Conservation (phyloP, 2,329 filamentous ascomycete species). For the Aspergillus sojae region DNA sequence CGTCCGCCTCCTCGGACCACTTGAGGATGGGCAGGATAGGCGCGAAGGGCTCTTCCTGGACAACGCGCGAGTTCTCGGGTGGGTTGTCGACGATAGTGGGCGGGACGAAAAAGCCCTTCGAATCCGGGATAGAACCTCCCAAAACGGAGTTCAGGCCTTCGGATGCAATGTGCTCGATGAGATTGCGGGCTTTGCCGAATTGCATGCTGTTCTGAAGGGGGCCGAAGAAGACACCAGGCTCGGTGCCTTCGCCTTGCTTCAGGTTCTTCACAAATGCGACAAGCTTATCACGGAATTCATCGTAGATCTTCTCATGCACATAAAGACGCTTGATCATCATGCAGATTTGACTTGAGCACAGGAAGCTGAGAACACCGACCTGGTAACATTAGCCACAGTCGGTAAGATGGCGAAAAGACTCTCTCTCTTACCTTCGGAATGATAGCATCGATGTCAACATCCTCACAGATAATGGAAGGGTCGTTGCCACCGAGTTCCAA, state of each 20-base stretch:
- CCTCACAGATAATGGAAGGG: conserved; percentile 56
- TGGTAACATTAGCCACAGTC: conserved; percentile 11
- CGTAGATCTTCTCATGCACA: conserved; percentile 63
- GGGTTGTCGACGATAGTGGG: conserved; percentile 63
- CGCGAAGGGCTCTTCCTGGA: conserved; percentile 64
- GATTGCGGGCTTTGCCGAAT: conserved; percentile 60
- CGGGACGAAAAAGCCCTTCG: conserved; percentile 59
- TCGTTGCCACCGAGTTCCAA: conserved; percentile 61
- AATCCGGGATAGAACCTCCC: conserved; percentile 50
- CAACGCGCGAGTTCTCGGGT: conserved; percentile 57
- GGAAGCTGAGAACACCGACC: conserved; percentile 53
- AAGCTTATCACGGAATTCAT: conserved; percentile 54
- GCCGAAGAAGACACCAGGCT: conserved; percentile 54
- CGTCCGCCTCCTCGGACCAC: conserved; percentile 64
- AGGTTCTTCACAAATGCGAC: conserved; percentile 49
- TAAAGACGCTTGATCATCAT: conserved; percentile 62
- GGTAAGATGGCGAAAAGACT: not conserved
- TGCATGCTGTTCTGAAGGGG: conserved; percentile 69
- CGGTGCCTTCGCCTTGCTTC: conserved; percentile 41
- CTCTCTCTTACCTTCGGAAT: conserved; percentile 37
- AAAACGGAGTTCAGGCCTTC: conserved; percentile 56
- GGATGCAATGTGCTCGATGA: conserved; percentile 59
- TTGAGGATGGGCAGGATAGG: conserved; percentile 66
- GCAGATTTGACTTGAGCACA: conserved; percentile 60
- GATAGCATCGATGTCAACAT: conserved; percentile 53